Evolutionary conservation across 2,329 filamentous ascomycete genomes (phyloP).

Genomic region (Pezicula radicicola): DNA sequence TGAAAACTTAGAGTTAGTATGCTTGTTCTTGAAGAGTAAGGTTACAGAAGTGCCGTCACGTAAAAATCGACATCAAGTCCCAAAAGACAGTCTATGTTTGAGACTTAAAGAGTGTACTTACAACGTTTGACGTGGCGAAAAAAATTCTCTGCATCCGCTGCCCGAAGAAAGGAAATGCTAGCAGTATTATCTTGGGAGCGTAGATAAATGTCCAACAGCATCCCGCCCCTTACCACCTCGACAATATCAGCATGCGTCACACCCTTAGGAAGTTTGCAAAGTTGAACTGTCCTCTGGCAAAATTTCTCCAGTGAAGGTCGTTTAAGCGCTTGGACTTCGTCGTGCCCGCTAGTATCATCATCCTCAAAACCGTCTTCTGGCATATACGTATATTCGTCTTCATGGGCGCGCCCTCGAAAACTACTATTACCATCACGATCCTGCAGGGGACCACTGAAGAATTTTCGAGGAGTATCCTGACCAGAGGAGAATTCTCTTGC

Average conservation of each 20-base stretch:
- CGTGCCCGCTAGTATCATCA: constrained; percentile 18
- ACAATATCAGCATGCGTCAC: constrained; percentile 65
- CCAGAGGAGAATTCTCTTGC: constrained; percentile 18
- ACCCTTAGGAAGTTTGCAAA: constrained; percentile 59
- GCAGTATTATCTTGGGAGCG: constrained; percentile 56
- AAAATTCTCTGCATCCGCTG: constrained; percentile 61
- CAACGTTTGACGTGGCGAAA: constrained; percentile 56
- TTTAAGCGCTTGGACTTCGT: constrained; percentile 13
- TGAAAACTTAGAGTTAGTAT: too few relatives aligned
- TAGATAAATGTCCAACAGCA: constrained; percentile 66
- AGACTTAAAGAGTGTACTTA: too few relatives aligned
- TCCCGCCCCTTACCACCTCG: constrained; percentile 64
- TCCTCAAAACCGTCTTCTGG: constrained; percentile 12
- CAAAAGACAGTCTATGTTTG: too few relatives aligned
- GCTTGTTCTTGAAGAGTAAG: too few relatives aligned
- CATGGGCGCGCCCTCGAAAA: constrained; percentile 14
- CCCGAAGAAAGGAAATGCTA: constrained; percentile 67
- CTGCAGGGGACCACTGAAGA: background rate
- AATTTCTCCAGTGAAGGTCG: constrained; percentile 23
- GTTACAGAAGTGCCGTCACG: too few relatives aligned
- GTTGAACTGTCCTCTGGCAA: constrained; percentile 54
- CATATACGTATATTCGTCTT: constrained; percentile 17
- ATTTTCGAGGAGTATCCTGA: constrained; percentile 16
- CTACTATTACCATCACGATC: constrained; percentile 4
- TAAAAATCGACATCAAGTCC: too few relatives aligned